Evolutionary conservation across 2,329 filamentous ascomycete genomes (phyloP).

Genomic region (Diaporthe amygdali): DNA sequence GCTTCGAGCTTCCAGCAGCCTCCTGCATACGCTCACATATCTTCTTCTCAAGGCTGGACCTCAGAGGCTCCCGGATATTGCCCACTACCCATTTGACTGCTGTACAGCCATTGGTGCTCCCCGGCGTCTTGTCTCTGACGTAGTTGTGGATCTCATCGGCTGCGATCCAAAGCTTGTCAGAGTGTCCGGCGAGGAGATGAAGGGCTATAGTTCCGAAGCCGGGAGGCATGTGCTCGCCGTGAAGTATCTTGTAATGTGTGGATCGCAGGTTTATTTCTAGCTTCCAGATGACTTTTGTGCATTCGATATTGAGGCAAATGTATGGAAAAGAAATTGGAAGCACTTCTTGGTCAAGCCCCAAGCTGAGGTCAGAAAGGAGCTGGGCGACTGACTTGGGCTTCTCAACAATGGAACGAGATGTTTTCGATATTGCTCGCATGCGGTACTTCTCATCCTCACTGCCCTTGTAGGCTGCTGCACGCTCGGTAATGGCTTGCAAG

Average conservation of each 20-base stretch:
- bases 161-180: background rate
- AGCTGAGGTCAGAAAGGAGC: background rate
- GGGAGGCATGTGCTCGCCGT: background rate
- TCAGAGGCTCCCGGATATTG: background rate
- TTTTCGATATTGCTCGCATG: background rate
- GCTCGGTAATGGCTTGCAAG: background rate
- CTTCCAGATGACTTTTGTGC: background rate
- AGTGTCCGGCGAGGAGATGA: background rate
- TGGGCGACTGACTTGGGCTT: background rate
- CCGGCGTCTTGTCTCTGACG: background rate
- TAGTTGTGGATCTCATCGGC: background rate
- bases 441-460: background rate
- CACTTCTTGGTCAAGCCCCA: slow-evolving; percentile 5
- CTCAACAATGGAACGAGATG: background rate
- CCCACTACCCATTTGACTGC: background rate
- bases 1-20: background rate
- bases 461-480: background rate
- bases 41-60: background rate
- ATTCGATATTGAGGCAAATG: background rate
- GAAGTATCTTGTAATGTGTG: background rate
- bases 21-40: background rate
- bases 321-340: background rate
- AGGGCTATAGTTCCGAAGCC: background rate
- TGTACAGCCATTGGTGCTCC: background rate
- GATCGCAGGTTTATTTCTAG: background rate